These are phyloP conservation scores for Pseudogymnoascus sp. DNA, from an alignment of 2,329 filamentous ascomycete genomes.

Conservation along the genomic window DNA sequence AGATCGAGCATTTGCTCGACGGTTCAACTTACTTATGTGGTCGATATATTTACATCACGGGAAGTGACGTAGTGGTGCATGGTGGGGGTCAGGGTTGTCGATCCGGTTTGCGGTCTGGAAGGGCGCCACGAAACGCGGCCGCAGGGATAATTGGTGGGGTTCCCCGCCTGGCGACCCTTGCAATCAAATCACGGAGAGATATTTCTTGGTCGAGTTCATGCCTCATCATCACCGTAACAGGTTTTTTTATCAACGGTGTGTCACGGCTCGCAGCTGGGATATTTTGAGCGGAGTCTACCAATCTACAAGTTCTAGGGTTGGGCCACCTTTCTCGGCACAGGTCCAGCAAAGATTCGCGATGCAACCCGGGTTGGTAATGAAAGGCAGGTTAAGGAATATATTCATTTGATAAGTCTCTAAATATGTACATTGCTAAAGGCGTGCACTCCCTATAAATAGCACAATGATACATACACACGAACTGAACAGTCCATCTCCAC, in stretches of 20 bases:
- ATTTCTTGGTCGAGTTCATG: not conserved
- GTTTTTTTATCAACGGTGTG: constrained; percentile 2
- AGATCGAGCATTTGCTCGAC: not conserved
- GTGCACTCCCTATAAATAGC: constrained; percentile 6
- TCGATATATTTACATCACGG: not conserved
- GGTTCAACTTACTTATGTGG: not conserved
- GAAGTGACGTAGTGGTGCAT: constrained; percentile 3
- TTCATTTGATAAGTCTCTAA: not conserved
- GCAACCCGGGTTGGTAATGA: not conserved
- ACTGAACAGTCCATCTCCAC: not conserved
- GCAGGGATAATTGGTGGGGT: constrained; percentile 6
- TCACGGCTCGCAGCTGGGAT: not conserved
- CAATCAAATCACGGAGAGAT: not conserved
- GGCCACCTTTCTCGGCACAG: not conserved
- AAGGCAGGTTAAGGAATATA: not conserved
- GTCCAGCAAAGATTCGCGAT: not conserved
- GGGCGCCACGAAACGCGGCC: not conserved
- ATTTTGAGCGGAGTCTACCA: not conserved
- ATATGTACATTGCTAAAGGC: constrained; percentile 9
- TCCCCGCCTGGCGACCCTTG: not conserved
- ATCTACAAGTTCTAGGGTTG: not conserved
- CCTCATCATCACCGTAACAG: not conserved
- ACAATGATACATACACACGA: constrained; percentile 6
- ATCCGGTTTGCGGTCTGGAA: not conserved
- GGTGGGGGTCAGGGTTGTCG: not conserved